Evolutionary conservation across 257 asterid genomes (phyloP).

Genomic region (Solanum bukasovii): DNA sequence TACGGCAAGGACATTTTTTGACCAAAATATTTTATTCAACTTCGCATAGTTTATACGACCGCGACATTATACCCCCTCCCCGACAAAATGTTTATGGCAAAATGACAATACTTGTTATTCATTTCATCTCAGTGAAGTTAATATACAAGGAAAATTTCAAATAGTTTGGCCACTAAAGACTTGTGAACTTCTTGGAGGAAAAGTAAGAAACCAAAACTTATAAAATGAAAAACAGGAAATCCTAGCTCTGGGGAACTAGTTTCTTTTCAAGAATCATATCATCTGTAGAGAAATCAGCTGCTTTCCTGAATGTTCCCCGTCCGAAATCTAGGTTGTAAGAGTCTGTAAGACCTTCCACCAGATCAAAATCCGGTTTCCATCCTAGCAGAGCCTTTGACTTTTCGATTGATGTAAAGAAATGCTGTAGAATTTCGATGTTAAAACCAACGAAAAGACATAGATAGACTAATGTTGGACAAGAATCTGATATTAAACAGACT

Average conservation of each 20-base stretch:
- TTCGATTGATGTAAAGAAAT: constrained; percentile 86
- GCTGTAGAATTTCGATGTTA: constrained; percentile 30
- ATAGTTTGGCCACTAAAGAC: neutral
- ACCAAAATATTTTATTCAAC: neutral
- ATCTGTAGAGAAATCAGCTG: constrained; percentile 89
- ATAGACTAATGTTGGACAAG: neutral
- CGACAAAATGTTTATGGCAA: neutral
- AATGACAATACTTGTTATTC: neutral
- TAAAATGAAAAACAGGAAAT: neutral
- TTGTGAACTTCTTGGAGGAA: neutral
- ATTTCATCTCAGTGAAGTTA: neutral
- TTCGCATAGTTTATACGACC: neutral
- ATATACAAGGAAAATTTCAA: neutral
- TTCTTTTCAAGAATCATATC: constrained; percentile 81
- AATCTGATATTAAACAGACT: neutral
- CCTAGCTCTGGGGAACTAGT: constrained; percentile 52
- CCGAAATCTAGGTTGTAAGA: constrained; percentile 96
- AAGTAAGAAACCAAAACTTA: neutral
- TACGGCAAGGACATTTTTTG: neutral
- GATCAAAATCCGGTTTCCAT: constrained; percentile 57
- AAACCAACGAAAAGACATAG: neutral
- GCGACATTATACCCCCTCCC: neutral
- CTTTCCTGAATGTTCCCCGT: constrained; percentile 81
- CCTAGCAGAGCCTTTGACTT: constrained; percentile 88
- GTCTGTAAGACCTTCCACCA: constrained; percentile 80